Conservation (phyloP, 2,329 filamentous ascomycete species). For the Epichloe coenophiala region DNA sequence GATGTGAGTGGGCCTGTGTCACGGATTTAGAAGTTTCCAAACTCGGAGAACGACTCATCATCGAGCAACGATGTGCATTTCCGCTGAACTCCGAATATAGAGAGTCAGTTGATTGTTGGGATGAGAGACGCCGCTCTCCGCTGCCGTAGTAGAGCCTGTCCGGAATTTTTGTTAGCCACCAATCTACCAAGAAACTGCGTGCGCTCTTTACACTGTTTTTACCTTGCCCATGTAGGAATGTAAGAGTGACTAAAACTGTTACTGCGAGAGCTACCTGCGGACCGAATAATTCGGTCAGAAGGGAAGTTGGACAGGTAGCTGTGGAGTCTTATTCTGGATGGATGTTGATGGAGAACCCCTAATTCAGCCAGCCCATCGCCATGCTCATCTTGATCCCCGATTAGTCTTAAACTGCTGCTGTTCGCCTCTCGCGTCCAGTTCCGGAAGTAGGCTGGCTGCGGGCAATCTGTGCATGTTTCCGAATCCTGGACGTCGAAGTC, state of each 20-base stretch:
- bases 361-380: conserved; percentile 51
- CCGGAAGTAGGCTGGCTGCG: conserved; percentile 30
- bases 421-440: conserved; percentile 19
- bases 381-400: conserved; percentile 49
- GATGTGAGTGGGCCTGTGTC: conserved; percentile 24
- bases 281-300: conserved; percentile 39
- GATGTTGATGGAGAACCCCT: conserved; percentile 35
- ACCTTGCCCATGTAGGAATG: conserved; percentile 43
- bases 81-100: conserved; percentile 33
- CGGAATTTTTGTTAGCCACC: neutral
- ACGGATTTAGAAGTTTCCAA: conserved; percentile 20
- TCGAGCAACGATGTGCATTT: conserved; percentile 32
- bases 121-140: conserved; percentile 40
- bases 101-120: conserved; percentile 29
- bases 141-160: conserved; percentile 56
- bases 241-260: conserved; percentile 31
- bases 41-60: conserved; percentile 34
- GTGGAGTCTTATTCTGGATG: conserved; percentile 40
- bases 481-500: neutral
- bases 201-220: conserved; percentile 11
- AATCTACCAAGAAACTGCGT: neutral
- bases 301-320: conserved; percentile 34
- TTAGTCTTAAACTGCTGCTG: conserved; percentile 26
- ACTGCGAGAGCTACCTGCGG: conserved; percentile 33
- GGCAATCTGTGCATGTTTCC: conserved; percentile 27